These are phyloP conservation scores for Leptosphaerulina australis DNA, from an alignment of 2,329 filamentous ascomycete species.

Conservation along the genomic window DNA sequence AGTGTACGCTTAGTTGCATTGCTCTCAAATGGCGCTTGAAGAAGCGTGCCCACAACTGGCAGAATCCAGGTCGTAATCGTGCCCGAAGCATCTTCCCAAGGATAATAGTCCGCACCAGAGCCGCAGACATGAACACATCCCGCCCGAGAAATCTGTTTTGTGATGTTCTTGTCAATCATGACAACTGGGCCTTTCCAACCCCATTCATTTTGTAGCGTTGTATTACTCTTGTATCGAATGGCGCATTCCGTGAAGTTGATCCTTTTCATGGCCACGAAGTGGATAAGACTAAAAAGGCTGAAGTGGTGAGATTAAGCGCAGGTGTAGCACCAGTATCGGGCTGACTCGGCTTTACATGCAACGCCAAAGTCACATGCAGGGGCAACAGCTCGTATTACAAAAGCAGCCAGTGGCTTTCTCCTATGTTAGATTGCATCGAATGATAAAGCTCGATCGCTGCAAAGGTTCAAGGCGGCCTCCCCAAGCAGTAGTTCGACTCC, in stretches of 20 bases:
- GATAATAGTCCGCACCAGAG: slow-evolving; percentile 38
- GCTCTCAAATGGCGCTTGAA: slow-evolving; percentile 52
- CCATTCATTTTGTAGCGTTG: slow-evolving; percentile 19
- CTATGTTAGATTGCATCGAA: background rate
- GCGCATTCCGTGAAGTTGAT: slow-evolving; percentile 10
- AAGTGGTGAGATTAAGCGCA: background rate
- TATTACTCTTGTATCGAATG: background rate
- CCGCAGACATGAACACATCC: slow-evolving; percentile 48
- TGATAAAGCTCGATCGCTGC: background rate
- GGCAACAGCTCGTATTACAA: background rate
- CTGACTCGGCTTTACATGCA: slow-evolving; percentile 12
- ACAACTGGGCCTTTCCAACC: slow-evolving; percentile 29
- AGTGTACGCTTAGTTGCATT: slow-evolving; percentile 47
- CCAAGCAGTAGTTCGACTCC: background rate
- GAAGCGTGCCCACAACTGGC: slow-evolving; percentile 47
- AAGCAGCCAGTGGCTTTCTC: background rate
- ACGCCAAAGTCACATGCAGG: slow-evolving; percentile 9
- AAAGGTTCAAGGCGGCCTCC: background rate
- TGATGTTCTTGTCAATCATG: slow-evolving; percentile 15
- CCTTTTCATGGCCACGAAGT: background rate
- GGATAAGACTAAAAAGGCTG: background rate
- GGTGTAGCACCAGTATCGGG: background rate
- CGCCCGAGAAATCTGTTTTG: slow-evolving; percentile 39
- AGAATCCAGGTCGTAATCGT: slow-evolving; percentile 52
- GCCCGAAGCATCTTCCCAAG: slow-evolving; percentile 38